These are phyloP conservation scores for Bonia amplexicaulis DNA, from an alignment of 176 grass and related monocot genomes.

Conservation along the genomic window DNA sequence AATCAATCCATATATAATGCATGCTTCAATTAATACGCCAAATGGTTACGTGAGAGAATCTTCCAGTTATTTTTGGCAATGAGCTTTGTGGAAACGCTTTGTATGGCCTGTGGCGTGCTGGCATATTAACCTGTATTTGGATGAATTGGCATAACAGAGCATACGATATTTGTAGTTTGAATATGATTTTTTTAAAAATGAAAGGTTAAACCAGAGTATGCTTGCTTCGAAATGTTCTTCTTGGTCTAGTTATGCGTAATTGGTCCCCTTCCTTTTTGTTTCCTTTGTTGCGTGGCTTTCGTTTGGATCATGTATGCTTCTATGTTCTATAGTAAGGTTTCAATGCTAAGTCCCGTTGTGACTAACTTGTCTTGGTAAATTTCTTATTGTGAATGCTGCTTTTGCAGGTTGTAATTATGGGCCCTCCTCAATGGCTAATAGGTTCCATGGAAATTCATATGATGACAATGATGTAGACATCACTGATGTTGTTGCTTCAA, in stretches of 20 bases:
- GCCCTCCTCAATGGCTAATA: constrained; percentile 31
- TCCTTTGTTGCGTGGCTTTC: not conserved
- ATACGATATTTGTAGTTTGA: not conserved
- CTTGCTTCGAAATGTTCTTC: not conserved
- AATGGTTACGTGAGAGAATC: not conserved
- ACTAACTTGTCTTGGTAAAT: not conserved
- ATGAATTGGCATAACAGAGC: not conserved
- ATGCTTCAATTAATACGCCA: not conserved
- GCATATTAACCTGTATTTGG: too few species aligned
- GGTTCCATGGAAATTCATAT: constrained; percentile 26
- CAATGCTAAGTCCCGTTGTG: not conserved
- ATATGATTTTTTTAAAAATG: not conserved
- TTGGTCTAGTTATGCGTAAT: not conserved
- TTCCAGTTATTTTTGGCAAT: not conserved
- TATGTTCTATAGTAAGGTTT: not conserved
- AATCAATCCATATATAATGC: not conserved
- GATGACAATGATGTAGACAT: constrained; percentile 38
- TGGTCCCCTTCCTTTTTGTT: not conserved
- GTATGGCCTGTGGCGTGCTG: not conserved
- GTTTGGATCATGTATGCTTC: not conserved
- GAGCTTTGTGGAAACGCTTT: not conserved
- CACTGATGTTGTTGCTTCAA: constrained; percentile 41
- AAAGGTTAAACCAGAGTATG: not conserved
- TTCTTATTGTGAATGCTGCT: constrained; percentile 2
- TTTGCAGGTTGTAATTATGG: constrained; percentile 40